phyloP scores from a whole-genome alignment of 345 rosid species.

The Populus ilicifolia region DNA sequence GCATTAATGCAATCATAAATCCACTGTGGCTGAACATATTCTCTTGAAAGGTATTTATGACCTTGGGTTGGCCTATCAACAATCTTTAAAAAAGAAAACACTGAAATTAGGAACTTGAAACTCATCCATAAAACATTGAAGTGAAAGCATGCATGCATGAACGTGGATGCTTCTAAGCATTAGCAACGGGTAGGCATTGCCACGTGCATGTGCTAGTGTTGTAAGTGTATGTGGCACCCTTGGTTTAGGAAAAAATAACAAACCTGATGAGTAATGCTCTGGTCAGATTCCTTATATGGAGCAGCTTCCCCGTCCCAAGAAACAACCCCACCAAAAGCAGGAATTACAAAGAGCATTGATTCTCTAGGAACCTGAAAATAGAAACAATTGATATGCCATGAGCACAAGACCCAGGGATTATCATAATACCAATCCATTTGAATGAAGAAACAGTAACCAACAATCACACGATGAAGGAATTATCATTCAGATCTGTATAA shows the following conservation, averaged over 20 bases:
- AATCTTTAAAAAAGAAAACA: conserved; percentile 47
- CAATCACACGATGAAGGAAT: background rate
- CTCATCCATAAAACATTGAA: background rate
- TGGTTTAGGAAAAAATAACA: conserved; percentile 5
- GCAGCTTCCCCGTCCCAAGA: conserved; percentile 99
- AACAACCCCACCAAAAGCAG: conserved; percentile 89
- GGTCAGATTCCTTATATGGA: conserved; percentile 70
- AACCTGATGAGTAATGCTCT: conserved; percentile 91
- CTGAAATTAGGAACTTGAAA: background rate
- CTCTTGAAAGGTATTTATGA: conserved; percentile 74
- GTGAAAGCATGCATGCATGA: background rate
- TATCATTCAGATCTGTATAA: background rate
- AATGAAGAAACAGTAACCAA: background rate
- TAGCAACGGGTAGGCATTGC: background rate
- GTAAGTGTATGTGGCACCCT: background rate
- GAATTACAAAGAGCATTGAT: conserved; percentile 77
- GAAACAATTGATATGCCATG: background rate
- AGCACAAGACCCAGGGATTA: background rate
- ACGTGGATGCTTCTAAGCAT: background rate
- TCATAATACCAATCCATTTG: background rate
- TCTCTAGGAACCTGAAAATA: conserved; percentile 84
- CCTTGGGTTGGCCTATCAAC: conserved; percentile 88
- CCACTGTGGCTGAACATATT: conserved; percentile 96
- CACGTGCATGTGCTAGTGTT: background rate
- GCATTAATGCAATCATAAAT: conserved; percentile 78